Evolutionary conservation across 2,329 filamentous ascomycete species (phyloP), one percentile per base, ranked within the genome.

Genomic region (Dothiorella sarmentorum): DNA sequence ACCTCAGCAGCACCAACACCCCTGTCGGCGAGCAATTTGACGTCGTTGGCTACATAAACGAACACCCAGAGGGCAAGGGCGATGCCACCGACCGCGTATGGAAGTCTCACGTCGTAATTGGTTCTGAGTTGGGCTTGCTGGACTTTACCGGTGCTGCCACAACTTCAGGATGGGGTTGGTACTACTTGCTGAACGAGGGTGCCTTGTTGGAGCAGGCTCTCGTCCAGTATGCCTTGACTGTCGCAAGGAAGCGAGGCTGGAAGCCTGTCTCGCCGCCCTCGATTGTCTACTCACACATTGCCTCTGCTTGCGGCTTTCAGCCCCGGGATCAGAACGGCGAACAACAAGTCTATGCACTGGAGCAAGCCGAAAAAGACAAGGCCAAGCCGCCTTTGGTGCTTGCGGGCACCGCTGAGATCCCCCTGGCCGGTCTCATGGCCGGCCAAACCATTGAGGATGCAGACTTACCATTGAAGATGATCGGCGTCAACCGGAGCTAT

Each of bases 161-260:
- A n/a, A 87, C 90, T 1, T 90, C 88, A 3, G 94, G 94, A 35
- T 99, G 93, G 93, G 94, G 94, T 1, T 99, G 91, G 90, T 99
- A 99, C 77, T 97, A 91, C 74, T 84, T 99, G 10, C 80, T 90
- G n/a, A 90, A 93, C 69, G 92, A 96, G 68, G 94, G 86, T 7
- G 92, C 92, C 0, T 84, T 94, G 71, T 82, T 99, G n/a, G 94
- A 99, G 75, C 93, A 97, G 70, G 94, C 94, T 0, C 82, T 99
- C 3, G 78, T 97, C 11, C 88, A 93, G 71, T 97, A 95, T 72
- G 87, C 94, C 0, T 80, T 97, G 3, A 80, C 82, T 9, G 83
- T 89, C 1, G 89, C 90, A 7, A 84, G 86, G 58, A 82, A 81
- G 49, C 81, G 84, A 63, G 90, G 90, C 52, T 99, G 91, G 90